These are phyloP conservation scores for Colletotrichum lini DNA, from an alignment of 2,329 filamentous ascomycete genomes.

Conservation along the genomic window DNA sequence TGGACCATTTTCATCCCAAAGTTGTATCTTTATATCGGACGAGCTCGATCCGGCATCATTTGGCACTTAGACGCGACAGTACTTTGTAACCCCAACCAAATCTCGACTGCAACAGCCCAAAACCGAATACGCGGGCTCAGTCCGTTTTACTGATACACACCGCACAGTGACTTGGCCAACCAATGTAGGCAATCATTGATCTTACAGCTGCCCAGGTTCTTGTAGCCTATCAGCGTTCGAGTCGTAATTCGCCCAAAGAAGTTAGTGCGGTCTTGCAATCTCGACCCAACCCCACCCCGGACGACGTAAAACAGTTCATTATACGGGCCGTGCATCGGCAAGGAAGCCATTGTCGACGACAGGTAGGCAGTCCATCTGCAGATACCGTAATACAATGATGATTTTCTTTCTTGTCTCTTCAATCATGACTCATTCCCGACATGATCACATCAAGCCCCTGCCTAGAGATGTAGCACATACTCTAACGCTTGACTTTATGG, in stretches of 20 bases:
- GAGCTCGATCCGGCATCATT: neutral
- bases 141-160: neutral
- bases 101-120: neutral
- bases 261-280: neutral
- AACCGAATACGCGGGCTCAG: neutral
- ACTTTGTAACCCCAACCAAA: neutral
- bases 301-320: slow-evolving; percentile 6
- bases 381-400: neutral
- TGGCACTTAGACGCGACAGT: neutral
- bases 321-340: slow-evolving; percentile 14
- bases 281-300: neutral
- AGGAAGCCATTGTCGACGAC: neutral
- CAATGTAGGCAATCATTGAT: too few species aligned
- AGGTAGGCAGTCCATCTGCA: neutral
- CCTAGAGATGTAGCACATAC: neutral
- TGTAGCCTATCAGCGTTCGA: neutral
- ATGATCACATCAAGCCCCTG: neutral
- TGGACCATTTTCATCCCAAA: too few species aligned
- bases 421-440: neutral
- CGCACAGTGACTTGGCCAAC: too few species aligned
- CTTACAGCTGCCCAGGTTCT: too few species aligned
- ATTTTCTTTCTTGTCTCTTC: neutral
- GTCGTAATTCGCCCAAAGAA: slow-evolving; percentile 9
- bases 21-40: neutral
- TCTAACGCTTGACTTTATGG: too few species aligned